Evolutionary conservation across 208 protist genomes (phyloP).

Genomic region (Acanthamoeba healyi): DNA sequence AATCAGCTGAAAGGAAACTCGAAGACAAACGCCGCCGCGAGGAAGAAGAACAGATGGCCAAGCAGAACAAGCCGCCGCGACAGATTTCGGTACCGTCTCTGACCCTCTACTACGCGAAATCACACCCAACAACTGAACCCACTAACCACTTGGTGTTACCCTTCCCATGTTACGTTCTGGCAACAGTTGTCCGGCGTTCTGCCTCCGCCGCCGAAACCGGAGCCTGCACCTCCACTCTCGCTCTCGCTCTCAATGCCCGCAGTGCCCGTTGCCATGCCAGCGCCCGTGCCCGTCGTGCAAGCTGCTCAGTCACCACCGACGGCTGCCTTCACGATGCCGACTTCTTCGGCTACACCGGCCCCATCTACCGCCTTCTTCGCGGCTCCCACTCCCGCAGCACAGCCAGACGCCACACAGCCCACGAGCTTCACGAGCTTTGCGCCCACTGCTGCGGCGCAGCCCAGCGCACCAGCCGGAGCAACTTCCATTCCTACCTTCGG

Average conservation of each 20-base stretch:
- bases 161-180: not conserved
- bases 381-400: not conserved
- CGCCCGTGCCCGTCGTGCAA: not conserved
- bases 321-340: not conserved
- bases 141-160: not conserved
- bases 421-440: not conserved
- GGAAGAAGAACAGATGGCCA: conserved; percentile 7
- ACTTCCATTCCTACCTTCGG: not conserved
- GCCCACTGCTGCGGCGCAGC: not conserved
- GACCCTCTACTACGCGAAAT: not conserved
- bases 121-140: not conserved
- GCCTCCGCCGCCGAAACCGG: conserved; percentile 49
- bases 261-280: not conserved
- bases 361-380: not conserved
- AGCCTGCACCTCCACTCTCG: not conserved
- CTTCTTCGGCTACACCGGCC: not conserved
- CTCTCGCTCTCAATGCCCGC: not conserved
- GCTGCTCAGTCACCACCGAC: not conserved
- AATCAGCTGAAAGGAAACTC: conserved; percentile 32
- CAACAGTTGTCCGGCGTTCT: conserved; percentile 16
- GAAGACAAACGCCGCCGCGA: conserved; percentile 44
- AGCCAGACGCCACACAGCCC: not conserved
- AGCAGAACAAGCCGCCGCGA: not conserved
- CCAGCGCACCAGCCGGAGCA: not conserved
- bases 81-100: conserved; percentile 3